These are phyloP conservation scores for Kodamaea alishanica DNA, from an alignment of 1,139 yeast species.

Conservation along the genomic window DNA sequence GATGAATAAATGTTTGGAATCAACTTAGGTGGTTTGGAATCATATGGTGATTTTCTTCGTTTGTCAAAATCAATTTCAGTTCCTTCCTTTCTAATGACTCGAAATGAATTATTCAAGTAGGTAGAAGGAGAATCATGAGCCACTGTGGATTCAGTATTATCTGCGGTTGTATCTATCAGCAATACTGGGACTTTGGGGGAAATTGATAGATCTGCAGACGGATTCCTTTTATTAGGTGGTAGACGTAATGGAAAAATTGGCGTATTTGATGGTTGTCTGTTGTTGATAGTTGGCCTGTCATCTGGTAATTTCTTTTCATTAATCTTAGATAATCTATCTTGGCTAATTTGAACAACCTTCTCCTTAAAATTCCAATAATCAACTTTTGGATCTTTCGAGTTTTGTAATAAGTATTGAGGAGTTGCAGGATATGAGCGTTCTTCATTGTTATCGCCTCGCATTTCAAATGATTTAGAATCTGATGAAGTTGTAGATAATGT, in stretches of 20 bases:
- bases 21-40: conserved; percentile 39
- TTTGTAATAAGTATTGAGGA: conserved; percentile 55
- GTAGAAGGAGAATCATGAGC: conserved; percentile 11
- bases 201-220: conserved; percentile 9
- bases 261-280: no score
- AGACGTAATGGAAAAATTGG: conserved; percentile 1
- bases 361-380: conserved; percentile 70
- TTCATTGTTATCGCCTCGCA: conserved; percentile 36
- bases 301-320: conserved; percentile 3
- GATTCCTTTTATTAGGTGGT: conserved; percentile 9
- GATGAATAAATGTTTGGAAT: conserved; percentile 45
- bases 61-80: conserved; percentile 80
- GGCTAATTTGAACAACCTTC: conserved; percentile 9
- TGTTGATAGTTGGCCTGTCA: no score
- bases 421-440: conserved; percentile 52
- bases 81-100: conserved; percentile 62
- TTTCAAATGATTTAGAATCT: conserved; percentile 48
- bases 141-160: conserved; percentile 5
- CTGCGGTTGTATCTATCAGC: conserved; percentile 27
- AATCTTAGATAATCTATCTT: conserved; percentile 18
- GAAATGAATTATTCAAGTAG: conserved; percentile 43
- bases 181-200: conserved; percentile 21
- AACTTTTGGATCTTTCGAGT: conserved; percentile 30
- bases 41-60: conserved; percentile 72
- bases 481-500: conserved; percentile 44